Percentiles rank a stretch among this genome's conserved stretches.
Evolutionary conservation across 148 eudicot genomes (phyloP).

Genomic region (Vaccinium vitisidaea): DNA sequence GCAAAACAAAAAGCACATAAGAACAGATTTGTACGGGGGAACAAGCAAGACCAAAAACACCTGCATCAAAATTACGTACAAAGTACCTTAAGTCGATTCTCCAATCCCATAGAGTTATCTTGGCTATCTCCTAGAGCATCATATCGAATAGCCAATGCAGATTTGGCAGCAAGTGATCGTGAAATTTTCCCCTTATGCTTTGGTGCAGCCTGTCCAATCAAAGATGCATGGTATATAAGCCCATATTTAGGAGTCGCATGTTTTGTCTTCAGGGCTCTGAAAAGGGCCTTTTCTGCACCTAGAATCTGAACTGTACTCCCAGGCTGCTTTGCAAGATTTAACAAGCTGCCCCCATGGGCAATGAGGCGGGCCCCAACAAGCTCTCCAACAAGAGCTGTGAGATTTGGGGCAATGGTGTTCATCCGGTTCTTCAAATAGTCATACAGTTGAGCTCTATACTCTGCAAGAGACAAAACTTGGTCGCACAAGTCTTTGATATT

Average conservation of each 20-base stretch:
- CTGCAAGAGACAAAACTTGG: slow-evolving; percentile 84
- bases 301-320: slow-evolving; percentile 98
- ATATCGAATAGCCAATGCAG: slow-evolving; percentile 82
- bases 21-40: background rate
- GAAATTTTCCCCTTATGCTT: slow-evolving; percentile 92
- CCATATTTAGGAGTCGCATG: slow-evolving; percentile 98
- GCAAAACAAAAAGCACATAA: background rate
- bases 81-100: slow-evolving; percentile 68
- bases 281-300: slow-evolving; percentile 96
- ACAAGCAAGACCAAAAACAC: background rate
- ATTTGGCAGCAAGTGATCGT: slow-evolving; percentile 88
- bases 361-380: slow-evolving; percentile 97
- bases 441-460: slow-evolving; percentile 86
- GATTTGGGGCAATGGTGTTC: slow-evolving; percentile 95
- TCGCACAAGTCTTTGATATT: slow-evolving; percentile 87
- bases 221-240: slow-evolving; percentile 88
- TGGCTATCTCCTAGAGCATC: slow-evolving; percentile 89
- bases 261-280: slow-evolving; percentile 92
- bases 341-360: slow-evolving; percentile 90
- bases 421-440: slow-evolving; percentile 90
- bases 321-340: slow-evolving; percentile 95
- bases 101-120: slow-evolving; percentile 88
- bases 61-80: background rate
- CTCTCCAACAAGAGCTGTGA: slow-evolving; percentile 95
- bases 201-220: slow-evolving; percentile 96